These are phyloP conservation scores for Hypoxylon sp. DNA, from an alignment of 2,329 filamentous ascomycete species.

Conservation along the genomic window DNA sequence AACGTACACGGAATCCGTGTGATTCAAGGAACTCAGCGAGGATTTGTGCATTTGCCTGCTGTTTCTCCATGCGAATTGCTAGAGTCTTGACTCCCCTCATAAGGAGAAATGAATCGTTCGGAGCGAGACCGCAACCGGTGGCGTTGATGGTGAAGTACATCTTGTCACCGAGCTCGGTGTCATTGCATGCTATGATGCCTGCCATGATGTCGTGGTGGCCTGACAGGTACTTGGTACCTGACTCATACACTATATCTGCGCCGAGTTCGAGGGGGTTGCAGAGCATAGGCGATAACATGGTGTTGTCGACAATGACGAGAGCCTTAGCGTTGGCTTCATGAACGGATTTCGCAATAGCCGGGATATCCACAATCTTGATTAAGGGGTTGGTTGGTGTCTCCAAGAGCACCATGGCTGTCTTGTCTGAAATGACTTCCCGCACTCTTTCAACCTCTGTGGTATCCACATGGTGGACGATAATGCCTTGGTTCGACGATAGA, in stretches of 20 bases:
- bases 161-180: conserved; percentile 83
- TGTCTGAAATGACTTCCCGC: conserved; percentile 76
- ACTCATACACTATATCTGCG: conserved; percentile 97
- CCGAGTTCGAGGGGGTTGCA: conserved; percentile 94
- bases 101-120: conserved; percentile 95
- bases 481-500: conserved; percentile 88
- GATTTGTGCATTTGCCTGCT: conserved; percentile 90
- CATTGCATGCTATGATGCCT: conserved; percentile 93
- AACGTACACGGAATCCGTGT: conserved; percentile 94
- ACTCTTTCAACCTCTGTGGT: conserved; percentile 85
- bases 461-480: conserved; percentile 96
- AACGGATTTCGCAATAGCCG: conserved; percentile 80
- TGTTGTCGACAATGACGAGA: conserved; percentile 95
- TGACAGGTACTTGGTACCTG: conserved; percentile 96
- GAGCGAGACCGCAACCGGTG: conserved; percentile 92
- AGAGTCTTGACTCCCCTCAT: conserved; percentile 97
- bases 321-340: conserved; percentile 84
- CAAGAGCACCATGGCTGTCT: conserved; percentile 95
- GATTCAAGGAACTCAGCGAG: conserved; percentile 94
- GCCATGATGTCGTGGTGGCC: conserved; percentile 99
- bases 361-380: conserved; percentile 97
- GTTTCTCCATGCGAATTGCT: conserved; percentile 98
- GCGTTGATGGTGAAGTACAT: conserved; percentile 98
- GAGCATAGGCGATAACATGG: conserved; percentile 97
- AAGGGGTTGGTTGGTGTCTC: conserved; percentile 98